Base-by-base conservation (phyloP, 2,329 filamentous ascomycete genomes). In the Phialophora tarda region DNA sequence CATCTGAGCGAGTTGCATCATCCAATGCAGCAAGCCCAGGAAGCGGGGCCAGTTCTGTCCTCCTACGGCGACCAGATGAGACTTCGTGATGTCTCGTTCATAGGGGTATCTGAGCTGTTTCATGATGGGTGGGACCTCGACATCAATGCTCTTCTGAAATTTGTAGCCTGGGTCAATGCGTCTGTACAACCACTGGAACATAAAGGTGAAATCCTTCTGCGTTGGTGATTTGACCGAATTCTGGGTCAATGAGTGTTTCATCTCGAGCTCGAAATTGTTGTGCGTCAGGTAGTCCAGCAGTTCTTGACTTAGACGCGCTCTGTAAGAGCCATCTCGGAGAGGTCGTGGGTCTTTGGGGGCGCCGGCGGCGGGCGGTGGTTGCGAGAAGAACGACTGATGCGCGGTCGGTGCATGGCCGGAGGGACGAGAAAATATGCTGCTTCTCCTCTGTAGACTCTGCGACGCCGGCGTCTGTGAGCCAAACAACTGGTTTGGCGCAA, bases 21-120 rank as follows among this genome's bases (percentile, higher is more conserved):
- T 94, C 95, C 95, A 99, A 80, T 99, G 93, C 59, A 99, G 83
- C 77, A 99, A 82, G 0, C 93, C 95, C 12, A 99, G 82, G 74
- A 99, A 98, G 0, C 92, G 95, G 69, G 91, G 91, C 95, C 95
- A 99, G 76, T 98, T 98, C 78, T 97, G 93, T 2, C 93, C 94
- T 71, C 95, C 95, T 0, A 98, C 95, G 1, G 96, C 95, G 0
- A 92, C 88, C 65, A 99, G 92, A 75, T 97, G 93, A 60, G 92
- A 97, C 79, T 98, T 99, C 62, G 93, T 97, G 73, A 99, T 98
- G 74, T 89, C 93, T 78, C 93, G 92, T 74, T 97, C 93, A 75
- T 93, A 99, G 0, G 95, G 95, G 75, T 99, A 99, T 62, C 94
- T 88, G 74, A 99, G 82, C 76, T 97, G 94, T 76, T 97, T 96